Percentiles rank a stretch among this genome's conserved stretches.
These are phyloP conservation scores for Globisporangium solare DNA, from an alignment of 352 stramenopile species.

Conservation along the genomic window DNA sequence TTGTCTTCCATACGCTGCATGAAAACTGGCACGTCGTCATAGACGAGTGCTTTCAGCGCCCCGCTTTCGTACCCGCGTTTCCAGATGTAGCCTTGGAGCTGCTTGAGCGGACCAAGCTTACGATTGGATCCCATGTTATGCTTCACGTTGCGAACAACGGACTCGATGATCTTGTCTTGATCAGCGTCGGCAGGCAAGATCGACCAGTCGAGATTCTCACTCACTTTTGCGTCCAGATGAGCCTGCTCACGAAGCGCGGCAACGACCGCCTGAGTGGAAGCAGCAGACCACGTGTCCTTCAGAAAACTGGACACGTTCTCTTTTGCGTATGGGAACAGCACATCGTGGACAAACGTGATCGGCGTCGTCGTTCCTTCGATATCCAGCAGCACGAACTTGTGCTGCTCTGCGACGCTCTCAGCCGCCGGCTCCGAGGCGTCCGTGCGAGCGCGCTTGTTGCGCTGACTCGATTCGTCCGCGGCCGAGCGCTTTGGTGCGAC, in stretches of 20 bases:
- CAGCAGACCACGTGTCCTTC: slow-evolving; percentile 43
- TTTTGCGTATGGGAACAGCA: slow-evolving; percentile 90
- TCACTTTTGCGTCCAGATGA: slow-evolving; percentile 23
- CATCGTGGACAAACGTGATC: slow-evolving; percentile 95
- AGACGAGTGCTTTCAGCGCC: slow-evolving; percentile 88
- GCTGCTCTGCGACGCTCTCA: slow-evolving; percentile 57
- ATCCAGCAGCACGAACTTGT: slow-evolving; percentile 92
- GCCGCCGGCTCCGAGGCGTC: slow-evolving; percentile 9
- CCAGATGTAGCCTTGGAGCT: slow-evolving; percentile 90
- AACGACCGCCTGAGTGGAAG: slow-evolving; percentile 46
- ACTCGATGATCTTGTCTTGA: slow-evolving; percentile 26
- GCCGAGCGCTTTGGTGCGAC: slow-evolving; percentile 20
- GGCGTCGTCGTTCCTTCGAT: slow-evolving; percentile 96
- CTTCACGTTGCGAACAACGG: slow-evolving; percentile 51
- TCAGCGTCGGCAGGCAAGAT: slow-evolving; percentile 14
- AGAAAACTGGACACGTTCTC: slow-evolving; percentile 60
- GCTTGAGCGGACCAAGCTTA: slow-evolving; percentile 88
- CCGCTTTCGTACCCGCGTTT: slow-evolving; percentile 80
- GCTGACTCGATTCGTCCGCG: slow-evolving; percentile 32
- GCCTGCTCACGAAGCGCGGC: slow-evolving; percentile 41
- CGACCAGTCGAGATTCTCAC: slow-evolving; percentile 24
- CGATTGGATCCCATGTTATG: slow-evolving; percentile 71
- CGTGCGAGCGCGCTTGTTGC: slow-evolving; percentile 35
- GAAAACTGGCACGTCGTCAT: slow-evolving; percentile 86
- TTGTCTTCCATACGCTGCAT: slow-evolving; percentile 71